Percentiles rank a stretch among this genome's conserved stretches.
phyloP scores from a whole-genome alignment of 116 monocot genomes.

The Zostera marina region DNA sequence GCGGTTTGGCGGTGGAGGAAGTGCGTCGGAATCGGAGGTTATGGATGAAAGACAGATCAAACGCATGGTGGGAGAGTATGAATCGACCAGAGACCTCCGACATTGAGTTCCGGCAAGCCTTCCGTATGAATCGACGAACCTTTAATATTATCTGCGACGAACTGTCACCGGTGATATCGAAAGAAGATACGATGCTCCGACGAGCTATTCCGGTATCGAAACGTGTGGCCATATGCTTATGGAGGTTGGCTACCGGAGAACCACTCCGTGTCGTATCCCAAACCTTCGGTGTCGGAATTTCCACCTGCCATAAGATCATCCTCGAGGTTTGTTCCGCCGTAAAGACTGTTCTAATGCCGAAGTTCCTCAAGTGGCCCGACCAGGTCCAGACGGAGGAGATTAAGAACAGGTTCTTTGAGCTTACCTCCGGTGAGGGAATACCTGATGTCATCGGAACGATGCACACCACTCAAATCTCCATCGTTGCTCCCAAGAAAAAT shows the following conservation, averaged over 20 bases:
- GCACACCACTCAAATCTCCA: constrained; percentile 84
- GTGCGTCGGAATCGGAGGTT: constrained; percentile 20
- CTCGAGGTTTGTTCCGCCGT: constrained; percentile 85
- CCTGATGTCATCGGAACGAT: constrained; percentile 61
- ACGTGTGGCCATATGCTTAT: constrained; percentile 70
- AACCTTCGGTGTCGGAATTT: constrained; percentile 80
- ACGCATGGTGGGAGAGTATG: constrained; percentile 47
- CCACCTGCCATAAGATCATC: constrained; percentile 84
- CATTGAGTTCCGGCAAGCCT: constrained; percentile 20
- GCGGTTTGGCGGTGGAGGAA: too few relatives aligned
- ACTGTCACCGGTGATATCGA: constrained; percentile 48
- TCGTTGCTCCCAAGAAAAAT: constrained; percentile 55
- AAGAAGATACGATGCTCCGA: constrained; percentile 74
- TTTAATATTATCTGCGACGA: constrained; percentile 55
- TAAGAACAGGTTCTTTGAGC: constrained; percentile 18
- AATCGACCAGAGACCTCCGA: constrained; percentile 37
- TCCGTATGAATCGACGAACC: constrained; percentile 23
- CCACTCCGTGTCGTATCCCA: constrained; percentile 73
- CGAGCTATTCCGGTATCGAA: constrained; percentile 67
- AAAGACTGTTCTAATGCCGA: constrained; percentile 52
- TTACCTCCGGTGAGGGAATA: constrained; percentile 29
- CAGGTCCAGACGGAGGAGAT: constrained; percentile 6
- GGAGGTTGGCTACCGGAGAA: constrained; percentile 71
- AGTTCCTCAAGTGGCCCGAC: constrained; percentile 48
- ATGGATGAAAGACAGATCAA: constrained; percentile 52